These are phyloP conservation scores for Candolleomyces efflorescens DNA, from an alignment of 768 basidiomycete genomes.

Conservation along the genomic window DNA sequence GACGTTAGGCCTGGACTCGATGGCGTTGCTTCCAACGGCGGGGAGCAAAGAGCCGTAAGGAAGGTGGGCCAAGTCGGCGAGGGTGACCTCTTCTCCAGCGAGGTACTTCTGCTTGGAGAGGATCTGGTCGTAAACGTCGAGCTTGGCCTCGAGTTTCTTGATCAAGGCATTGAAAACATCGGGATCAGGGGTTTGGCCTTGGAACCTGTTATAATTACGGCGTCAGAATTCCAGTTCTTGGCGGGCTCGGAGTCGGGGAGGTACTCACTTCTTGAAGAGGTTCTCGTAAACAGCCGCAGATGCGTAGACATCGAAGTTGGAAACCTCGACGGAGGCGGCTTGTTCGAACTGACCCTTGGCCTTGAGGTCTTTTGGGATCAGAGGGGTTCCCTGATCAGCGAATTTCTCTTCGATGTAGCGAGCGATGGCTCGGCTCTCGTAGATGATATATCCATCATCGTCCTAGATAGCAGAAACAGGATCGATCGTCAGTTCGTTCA, in stretches of 20 bases:
- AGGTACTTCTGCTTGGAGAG: constrained; percentile 54
- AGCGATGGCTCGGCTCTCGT: constrained; percentile 57
- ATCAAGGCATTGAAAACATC: constrained; percentile 21
- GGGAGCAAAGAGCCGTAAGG: constrained; percentile 29
- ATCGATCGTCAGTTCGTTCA: neutral
- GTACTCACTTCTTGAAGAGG: constrained; percentile 44
- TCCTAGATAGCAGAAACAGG: constrained; percentile 25
- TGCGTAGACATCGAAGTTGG: constrained; percentile 51
- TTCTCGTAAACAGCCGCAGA: constrained; percentile 39
- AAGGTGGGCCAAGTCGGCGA: constrained; percentile 58
- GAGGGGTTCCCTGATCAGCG: constrained; percentile 40
- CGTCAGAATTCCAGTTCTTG: neutral
- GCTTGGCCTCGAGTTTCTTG: constrained; percentile 30
- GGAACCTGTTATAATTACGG: constrained; percentile 5
- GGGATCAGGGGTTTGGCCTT: constrained; percentile 27
- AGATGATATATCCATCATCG: constrained; percentile 64
- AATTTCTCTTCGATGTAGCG: constrained; percentile 60
- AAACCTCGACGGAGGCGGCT: constrained; percentile 46
- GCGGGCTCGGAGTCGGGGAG: neutral
- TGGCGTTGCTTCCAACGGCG: constrained; percentile 19
- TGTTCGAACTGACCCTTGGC: constrained; percentile 46
- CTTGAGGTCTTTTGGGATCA: constrained; percentile 43
- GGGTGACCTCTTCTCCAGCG: constrained; percentile 51
- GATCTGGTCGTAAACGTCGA: constrained; percentile 54
- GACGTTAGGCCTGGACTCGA: constrained; percentile 39